A percentile compares a stretch with the other conserved stretches of the same genome.
phyloP scores from a whole-genome alignment of 306 rosid genomes.

The Crotalaria pallida region DNA sequence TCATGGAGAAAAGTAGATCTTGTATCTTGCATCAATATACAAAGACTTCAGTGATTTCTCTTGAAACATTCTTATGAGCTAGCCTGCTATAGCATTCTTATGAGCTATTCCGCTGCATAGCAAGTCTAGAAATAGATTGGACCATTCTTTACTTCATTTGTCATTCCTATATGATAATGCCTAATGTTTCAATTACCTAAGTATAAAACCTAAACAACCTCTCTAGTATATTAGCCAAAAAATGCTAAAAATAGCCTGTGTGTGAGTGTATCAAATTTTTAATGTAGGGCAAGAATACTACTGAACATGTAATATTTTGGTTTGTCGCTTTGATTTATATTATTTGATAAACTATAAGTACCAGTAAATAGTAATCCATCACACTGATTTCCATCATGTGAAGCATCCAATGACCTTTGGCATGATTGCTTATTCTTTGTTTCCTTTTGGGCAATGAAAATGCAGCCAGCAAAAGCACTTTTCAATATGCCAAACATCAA shows the following conservation, averaged over 20 bases:
- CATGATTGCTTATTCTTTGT: neutral
- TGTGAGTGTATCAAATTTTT: neutral
- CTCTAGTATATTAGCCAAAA: neutral
- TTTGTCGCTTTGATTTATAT: constrained; percentile 11
- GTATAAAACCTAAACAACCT: neutral
- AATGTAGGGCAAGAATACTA: neutral
- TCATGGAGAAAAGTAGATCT: neutral
- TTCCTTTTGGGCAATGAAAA: neutral
- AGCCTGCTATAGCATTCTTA: constrained; percentile 6
- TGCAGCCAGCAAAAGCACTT: neutral
- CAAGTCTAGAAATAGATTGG: neutral
- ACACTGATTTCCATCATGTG: neutral
- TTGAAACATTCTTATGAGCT: neutral
- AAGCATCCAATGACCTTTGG: neutral
- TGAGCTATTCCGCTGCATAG: neutral
- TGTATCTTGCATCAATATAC: neutral
- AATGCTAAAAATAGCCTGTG: neutral
- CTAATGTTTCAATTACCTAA: neutral
- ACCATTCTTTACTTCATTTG: neutral
- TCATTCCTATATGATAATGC: neutral
- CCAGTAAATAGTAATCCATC: neutral
- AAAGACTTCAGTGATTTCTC: neutral
- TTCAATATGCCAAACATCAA: neutral
- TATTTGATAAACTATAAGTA: neutral
- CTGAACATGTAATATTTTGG: neutral